These are phyloP conservation scores for Vaccinium darrowii DNA, from an alignment of 148 eudicot genomes.

Conservation along the genomic window DNA sequence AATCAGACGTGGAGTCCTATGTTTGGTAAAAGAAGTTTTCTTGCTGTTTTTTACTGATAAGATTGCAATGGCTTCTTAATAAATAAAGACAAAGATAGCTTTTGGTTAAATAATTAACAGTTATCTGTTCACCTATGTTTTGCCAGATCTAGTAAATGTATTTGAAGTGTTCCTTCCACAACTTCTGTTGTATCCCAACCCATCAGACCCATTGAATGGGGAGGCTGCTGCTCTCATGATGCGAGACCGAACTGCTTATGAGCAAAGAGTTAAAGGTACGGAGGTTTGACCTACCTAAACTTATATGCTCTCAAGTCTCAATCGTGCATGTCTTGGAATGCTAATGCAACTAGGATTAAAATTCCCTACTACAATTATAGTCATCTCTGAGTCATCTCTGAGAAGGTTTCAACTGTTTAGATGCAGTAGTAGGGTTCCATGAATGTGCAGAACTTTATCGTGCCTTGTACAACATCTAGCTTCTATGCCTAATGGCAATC, in stretches of 20 bases:
- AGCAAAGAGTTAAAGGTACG: constrained; percentile 78
- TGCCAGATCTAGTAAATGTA: constrained; percentile 77
- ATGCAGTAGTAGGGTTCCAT: not conserved
- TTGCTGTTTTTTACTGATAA: not conserved
- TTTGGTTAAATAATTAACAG: constrained; percentile 1
- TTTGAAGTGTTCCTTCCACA: constrained; percentile 97
- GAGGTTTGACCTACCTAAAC: not conserved
- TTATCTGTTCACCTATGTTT: constrained; percentile 17
- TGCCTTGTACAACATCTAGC: not conserved
- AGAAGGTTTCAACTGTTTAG: not conserved
- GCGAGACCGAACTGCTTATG: constrained; percentile 70
- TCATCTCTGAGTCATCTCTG: not conserved
- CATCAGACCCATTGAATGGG: constrained; percentile 83
- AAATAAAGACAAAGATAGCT: not conserved
- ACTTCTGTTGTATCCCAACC: constrained; percentile 91
- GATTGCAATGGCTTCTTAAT: not conserved
- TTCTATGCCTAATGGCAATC: not conserved
- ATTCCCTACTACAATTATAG: not conserved
- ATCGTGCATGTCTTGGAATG: not conserved
- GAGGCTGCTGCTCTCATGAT: constrained; percentile 94
- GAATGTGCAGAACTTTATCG: not conserved
- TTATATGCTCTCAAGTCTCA: constrained; percentile 5
- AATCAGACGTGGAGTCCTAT: constrained; percentile 96
- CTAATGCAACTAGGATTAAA: constrained; percentile 4
- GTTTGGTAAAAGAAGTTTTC: constrained; percentile 57